A percentile compares a stretch with the other conserved stretches of the same genome.
Conservation (phyloP, 202 grass and related monocot genomes). For the Carex arenaria region DNA sequence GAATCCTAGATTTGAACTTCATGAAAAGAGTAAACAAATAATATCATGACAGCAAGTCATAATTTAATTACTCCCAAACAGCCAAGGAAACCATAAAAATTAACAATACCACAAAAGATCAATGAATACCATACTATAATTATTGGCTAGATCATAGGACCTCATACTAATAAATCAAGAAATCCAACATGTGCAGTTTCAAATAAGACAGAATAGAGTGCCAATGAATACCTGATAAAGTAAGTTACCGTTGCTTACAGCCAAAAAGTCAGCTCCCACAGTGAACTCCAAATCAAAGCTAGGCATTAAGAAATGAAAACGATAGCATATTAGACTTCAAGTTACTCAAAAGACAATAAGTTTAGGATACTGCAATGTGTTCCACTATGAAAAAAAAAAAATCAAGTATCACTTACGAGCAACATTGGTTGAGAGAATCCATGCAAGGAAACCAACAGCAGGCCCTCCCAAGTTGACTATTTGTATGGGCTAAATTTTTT, state of each 20-base stretch:
- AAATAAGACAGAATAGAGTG: background rate
- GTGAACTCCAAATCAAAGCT: conserved; percentile 99
- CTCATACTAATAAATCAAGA: background rate
- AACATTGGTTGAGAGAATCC: conserved; percentile 56
- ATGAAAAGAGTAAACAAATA: background rate
- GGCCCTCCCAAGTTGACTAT: conserved; percentile 67
- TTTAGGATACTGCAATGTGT: background rate
- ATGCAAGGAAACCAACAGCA: conserved; percentile 96
- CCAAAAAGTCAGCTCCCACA: conserved; percentile 63
- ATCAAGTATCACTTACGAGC: conserved; percentile 57
- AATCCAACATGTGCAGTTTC: background rate
- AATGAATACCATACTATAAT: background rate
- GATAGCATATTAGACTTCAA: background rate
- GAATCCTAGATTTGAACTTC: background rate
- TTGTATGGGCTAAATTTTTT: conserved; percentile 53
- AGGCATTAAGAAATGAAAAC: conserved; percentile 27
- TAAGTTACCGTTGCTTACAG: conserved; percentile 88
- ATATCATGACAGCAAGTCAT: background rate
- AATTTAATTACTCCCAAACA: background rate
- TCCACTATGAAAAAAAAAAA: conserved; percentile 4
- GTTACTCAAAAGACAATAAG: conserved; percentile 17
- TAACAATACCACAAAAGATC: background rate
- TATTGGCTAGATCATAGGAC: background rate
- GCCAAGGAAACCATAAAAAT: background rate
- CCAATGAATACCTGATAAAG: conserved; percentile 77